Base-by-base conservation (phyloP, 2,329 filamentous ascomycete species). In the Alternaria sp. region DNA sequence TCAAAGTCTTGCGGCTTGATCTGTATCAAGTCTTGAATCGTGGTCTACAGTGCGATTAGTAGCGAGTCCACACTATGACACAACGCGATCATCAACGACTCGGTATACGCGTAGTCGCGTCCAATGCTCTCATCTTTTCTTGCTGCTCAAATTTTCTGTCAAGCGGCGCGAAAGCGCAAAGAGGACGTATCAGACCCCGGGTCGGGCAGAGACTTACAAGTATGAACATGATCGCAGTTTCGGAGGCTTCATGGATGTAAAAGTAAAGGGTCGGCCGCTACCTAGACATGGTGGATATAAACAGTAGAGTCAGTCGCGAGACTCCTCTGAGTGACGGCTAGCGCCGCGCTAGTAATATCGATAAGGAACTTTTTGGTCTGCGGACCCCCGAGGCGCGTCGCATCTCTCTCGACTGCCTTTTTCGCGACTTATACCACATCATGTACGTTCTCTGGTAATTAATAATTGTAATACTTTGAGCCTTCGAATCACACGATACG, bases 11-110 rank as follows among this genome's bases (percentile, higher is more conserved):
- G 87, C 2, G 95, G 95, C 32, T 88, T 86, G 81, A 99, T 96
- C 81, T 97, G 92, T 69, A 99, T 93, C 70, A 99, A 86, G 83
- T 99, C 95, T 70, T 93, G 90, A 71, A 99, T 89, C 69, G 95
- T 97, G 44, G 93, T 95, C 95, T 97, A 51, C 7, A 40, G 32
- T 18, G 3, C 5, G 12, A 28, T 64, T 20, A 64, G 56, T 12
- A 27, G 9, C 4, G n/a, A 16, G 10, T 8, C 14, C 2, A 8
- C 1, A 36, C 2, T 2, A 36, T 25, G 38, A 11, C 5, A 9
- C 20, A 27, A n/a, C 14, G 46, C 30, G 8, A 25, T 38, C 9
- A 8, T 11, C 20, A 4, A 14, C 5, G 30, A 50, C 3, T 36
- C 4, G 28, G 7, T 22, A 11, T 50, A 36, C 46, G 46, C 46